Evolutionary conservation across 2,329 filamentous ascomycete genomes (phyloP), one percentile per base, ranked within the genome.

Genomic region (Magnaporthiopsis rhizophila): DNA sequence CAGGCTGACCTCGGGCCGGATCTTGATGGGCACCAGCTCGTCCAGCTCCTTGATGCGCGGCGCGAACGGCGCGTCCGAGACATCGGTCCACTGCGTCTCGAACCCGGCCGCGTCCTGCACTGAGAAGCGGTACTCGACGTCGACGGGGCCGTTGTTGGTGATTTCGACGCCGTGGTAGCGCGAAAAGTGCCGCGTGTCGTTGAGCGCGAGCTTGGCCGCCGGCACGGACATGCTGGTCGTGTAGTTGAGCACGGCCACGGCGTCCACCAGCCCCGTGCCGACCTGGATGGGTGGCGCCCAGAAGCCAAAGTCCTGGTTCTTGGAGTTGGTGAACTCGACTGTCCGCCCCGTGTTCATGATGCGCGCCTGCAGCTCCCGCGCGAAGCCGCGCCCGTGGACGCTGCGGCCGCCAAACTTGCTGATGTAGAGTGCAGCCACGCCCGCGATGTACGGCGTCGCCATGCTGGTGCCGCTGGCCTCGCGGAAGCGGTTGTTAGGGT

Each of bases 391-490:
- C 36, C 73, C 74, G 62, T 77, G 70, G 1, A 68, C 66, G 18
- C 64, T 66, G 28, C 74, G 72, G 6, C 76, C 75, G n/a, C 75
- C 75, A 45, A 69, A 67, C 36, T 71, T 71, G 12, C 73, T 68
- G 45, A 77, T 70, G 62, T 76, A 78, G 12, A 78, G 72, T n/a
- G 75, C 76, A 3, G 75, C 75, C 12, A 77, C 72, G 32, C 79
- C 80, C 21, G 79, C 79, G 15, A 80, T 72, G 64, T 79, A 80
- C 1, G 80, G 79, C 21, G 74, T 75, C 6, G 80, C 77, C 81
- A 83, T 82, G 7, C 77, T 79, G 1, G 80, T 83, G 32, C 81
- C 80, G 58, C 74, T 78, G 32, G 79, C 72, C 1, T 82, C 74
- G 18, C 74, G 74, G 53, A 71, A 73, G 3, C 69, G 69, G 45